Base-by-base conservation (phyloP, 2,329 filamentous ascomycete species). In the Elsinoe perseae region DNA sequence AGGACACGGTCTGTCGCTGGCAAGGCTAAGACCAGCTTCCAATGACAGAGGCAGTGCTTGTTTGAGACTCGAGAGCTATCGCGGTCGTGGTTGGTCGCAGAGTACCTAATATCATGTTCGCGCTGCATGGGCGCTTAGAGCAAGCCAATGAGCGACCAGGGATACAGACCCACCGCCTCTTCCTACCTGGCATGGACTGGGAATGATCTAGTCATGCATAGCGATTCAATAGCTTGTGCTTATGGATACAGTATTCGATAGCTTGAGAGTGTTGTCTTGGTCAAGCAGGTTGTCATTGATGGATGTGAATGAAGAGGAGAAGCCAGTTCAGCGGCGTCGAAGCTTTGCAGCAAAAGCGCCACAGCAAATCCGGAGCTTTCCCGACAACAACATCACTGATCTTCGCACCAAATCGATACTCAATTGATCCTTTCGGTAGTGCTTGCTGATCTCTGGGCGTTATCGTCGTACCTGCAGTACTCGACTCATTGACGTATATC, bases 391-490 rank as follows among this genome's bases (percentile, higher is more conserved):
- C 25, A 50, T 50, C 44, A 32, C 44, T 20, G 12, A 44, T 23
- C 16, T 25, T 7, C 4, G 12, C 25, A 50, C 8, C 25, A 50
- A 3, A 16, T 50, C 18, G 28, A 30, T 81, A 82, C 32, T n/a
- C 44, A 18, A 50, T 50, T 50, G 44, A 50, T 32, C 44, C 44
- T 50, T 18, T 83, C 78, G 56, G 83, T 75, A 65, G 81, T 77
- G 46, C 82, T 80, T 50, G 81, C 82, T 36, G 82, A 75, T 66
- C 85, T 77, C 25, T 4, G 12, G 20, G 20, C 18, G 5, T 12
- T 25, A 36, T n/a, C 40, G 12, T n/a, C 9, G 40, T 44, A 44
- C 40, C 40, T 44, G 40, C 40, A 44, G 18, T 21, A 44, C 12
- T 36, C 32, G 32, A 36, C 40, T 43, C 40, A 20, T 20, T 36